A percentile compares a stretch with the other conserved stretches of the same genome.
Evolutionary conservation across 2,329 filamentous ascomycete genomes (phyloP).

Genomic region (Pseudogymnoascus sp.): DNA sequence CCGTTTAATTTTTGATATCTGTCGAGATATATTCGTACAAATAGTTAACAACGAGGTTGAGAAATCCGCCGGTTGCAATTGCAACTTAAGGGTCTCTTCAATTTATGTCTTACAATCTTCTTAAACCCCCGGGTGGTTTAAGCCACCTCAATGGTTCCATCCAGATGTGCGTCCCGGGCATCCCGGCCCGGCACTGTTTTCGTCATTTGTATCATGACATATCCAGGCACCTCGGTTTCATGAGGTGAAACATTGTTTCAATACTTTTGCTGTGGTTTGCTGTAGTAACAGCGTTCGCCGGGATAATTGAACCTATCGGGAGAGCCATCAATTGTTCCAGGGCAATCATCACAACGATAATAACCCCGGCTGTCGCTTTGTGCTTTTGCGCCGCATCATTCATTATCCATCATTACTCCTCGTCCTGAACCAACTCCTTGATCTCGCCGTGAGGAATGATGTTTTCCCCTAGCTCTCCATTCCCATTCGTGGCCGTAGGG

Average conservation of each 20-base stretch:
- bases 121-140: constrained; percentile 4
- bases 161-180: background rate
- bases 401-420: constrained; percentile 30
- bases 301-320: constrained; percentile 3
- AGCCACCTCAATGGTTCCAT: constrained; percentile 3
- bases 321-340: background rate
- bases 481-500: constrained; percentile 22
- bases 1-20: background rate
- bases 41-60: background rate
- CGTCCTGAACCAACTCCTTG: constrained; percentile 59
- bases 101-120: constrained; percentile 5
- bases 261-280: constrained; percentile 3
- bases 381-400: background rate
- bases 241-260: constrained; percentile 11
- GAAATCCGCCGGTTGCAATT: constrained; percentile 1
- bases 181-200: constrained; percentile 5
- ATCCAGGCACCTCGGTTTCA: constrained; percentile 10
- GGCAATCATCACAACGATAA: background rate
- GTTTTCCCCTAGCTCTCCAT: constrained; percentile 35
- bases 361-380: background rate
- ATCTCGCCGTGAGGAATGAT: constrained; percentile 43
- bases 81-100: background rate
- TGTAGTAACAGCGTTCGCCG: background rate
- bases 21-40: background rate
- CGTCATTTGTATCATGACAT: constrained; percentile 6